phyloP scores from a whole-genome alignment of 305 asterid species.

The Fraxinus velutina region DNA sequence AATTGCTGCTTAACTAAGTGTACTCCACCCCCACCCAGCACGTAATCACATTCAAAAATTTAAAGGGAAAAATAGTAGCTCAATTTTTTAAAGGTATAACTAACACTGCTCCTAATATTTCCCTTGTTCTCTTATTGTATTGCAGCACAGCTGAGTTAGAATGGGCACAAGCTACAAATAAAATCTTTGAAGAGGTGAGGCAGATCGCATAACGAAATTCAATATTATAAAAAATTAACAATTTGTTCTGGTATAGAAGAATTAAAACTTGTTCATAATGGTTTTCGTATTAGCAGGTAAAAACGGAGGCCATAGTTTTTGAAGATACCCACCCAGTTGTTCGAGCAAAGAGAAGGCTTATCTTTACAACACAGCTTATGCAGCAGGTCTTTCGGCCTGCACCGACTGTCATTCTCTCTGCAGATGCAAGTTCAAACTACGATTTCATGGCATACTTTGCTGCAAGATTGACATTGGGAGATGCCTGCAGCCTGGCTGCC shows the following conservation, averaged over 20 bases:
- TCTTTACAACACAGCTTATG: conserved; percentile 51
- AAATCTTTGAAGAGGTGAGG: conserved; percentile 55
- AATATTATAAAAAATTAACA: not conserved
- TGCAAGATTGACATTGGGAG: conserved; percentile 60
- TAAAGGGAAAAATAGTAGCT: not conserved
- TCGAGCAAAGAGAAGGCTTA: conserved; percentile 63
- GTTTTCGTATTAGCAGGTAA: conserved; percentile 38
- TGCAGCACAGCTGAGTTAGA: conserved; percentile 44
- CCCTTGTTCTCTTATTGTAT: conserved; percentile 19
- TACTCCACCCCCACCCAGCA: not conserved
- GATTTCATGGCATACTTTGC: conserved; percentile 44
- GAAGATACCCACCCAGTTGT: conserved; percentile 34
- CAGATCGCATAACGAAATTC: conserved; percentile 8
- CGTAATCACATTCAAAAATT: not conserved
- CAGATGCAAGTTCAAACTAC: conserved; percentile 44
- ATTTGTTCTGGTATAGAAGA: not conserved
- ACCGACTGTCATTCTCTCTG: conserved; percentile 44
- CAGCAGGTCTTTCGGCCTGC: conserved; percentile 62
- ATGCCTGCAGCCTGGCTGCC: conserved; percentile 48
- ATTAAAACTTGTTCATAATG: conserved; percentile 10
- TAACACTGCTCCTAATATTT: conserved; percentile 2
- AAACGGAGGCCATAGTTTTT: conserved; percentile 34
- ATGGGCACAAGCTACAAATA: conserved; percentile 57
- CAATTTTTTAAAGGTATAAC: not conserved
- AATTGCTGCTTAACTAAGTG: not conserved